Conservation (phyloP, 2,329 filamentous ascomycete genomes). For the Aspergillus proliferans region DNA sequence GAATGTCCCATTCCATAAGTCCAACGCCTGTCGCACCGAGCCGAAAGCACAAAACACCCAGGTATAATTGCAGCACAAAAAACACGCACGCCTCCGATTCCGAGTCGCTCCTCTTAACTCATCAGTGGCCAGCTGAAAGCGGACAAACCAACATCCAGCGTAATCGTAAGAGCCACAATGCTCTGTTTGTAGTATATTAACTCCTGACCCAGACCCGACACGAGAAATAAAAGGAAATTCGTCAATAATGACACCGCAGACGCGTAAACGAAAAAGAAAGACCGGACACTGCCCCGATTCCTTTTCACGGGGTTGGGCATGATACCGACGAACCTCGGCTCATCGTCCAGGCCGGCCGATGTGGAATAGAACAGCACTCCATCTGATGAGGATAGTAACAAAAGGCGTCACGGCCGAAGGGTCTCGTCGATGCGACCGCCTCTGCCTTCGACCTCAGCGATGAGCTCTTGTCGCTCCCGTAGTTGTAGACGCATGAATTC, state of each 20-base stretch:
- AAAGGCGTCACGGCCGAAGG: slow-evolving; percentile 22
- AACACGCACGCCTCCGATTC: not conserved
- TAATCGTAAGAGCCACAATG: too few species aligned
- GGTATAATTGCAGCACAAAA: not conserved
- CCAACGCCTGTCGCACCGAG: not conserved
- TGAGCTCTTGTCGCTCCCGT: slow-evolving; percentile 51
- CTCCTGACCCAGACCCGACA: not conserved
- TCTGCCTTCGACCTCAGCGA: slow-evolving; percentile 53
- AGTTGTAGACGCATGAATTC: slow-evolving; percentile 60
- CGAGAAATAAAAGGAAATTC: not conserved
- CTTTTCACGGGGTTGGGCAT: too few species aligned
- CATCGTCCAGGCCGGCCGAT: not conserved
- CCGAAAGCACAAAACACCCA: not conserved
- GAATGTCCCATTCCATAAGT: not conserved
- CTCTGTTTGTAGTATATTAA: too few species aligned
- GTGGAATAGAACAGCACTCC: not conserved
- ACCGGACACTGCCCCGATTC: too few species aligned
- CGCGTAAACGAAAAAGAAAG: too few species aligned
- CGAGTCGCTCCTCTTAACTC: not conserved
- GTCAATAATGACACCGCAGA: not conserved
- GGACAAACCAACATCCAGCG: not conserved
- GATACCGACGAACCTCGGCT: not conserved
- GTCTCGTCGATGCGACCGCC: slow-evolving; percentile 50
- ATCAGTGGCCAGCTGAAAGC: not conserved
- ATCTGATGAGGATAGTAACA: not conserved